Evolutionary conservation across 345 rosid genomes (phyloP).

Genomic region (Linum tenue): DNA sequence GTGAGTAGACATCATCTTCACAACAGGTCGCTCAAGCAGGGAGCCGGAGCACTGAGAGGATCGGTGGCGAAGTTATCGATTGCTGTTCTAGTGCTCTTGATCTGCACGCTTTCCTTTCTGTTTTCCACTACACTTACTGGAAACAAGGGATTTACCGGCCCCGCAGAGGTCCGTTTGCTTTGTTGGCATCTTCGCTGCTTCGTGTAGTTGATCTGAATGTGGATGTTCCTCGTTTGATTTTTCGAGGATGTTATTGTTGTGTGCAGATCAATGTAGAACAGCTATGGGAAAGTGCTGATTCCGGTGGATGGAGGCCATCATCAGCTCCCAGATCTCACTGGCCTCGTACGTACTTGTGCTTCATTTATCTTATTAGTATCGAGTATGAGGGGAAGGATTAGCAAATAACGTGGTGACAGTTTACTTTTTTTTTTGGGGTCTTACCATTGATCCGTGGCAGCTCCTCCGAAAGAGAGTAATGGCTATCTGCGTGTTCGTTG

Average conservation of each 20-base stretch:
- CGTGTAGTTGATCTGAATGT: neutral
- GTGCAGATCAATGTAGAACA: conserved; percentile 59
- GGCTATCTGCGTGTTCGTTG: conserved; percentile 97
- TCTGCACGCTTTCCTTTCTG: conserved; percentile 65
- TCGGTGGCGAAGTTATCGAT: conserved; percentile 48
- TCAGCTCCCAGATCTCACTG: conserved; percentile 93
- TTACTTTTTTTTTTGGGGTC: neutral
- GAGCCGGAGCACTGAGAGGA: conserved; percentile 42
- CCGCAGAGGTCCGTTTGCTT: conserved; percentile 37
- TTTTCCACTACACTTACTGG: conserved; percentile 42
- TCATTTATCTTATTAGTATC: neutral
- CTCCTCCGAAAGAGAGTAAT: conserved; percentile 72
- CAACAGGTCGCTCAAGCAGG: conserved; percentile 56
- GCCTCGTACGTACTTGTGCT: conserved; percentile 52
- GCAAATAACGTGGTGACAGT: neutral
- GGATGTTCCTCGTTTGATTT: neutral
- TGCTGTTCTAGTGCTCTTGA: conserved; percentile 53
- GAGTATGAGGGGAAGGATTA: neutral
- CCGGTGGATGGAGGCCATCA: conserved; percentile 91
- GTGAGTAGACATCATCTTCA: neutral
- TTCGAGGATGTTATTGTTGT: neutral
- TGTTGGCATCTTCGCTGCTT: neutral
- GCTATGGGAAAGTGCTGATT: conserved; percentile 84
- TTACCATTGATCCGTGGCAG: conserved; percentile 37
- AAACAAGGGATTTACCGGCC: conserved; percentile 30